Conservation (phyloP, 768 basidiomycete species). For the Xerocomus spinulosus region DNA sequence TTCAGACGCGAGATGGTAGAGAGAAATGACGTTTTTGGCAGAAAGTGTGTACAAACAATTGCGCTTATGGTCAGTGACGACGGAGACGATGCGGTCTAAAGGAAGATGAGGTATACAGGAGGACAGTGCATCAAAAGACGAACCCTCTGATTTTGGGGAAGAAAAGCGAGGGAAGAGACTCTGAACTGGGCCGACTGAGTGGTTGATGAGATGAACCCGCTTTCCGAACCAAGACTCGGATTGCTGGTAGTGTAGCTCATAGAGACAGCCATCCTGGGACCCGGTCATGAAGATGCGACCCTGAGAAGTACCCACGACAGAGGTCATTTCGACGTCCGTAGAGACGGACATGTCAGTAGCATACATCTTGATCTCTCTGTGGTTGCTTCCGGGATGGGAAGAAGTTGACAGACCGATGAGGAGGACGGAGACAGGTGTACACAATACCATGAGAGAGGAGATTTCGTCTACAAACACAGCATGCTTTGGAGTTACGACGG, state of each 20-base stretch:
- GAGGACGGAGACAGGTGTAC: conserved; percentile 77
- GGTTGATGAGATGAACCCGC: conserved; percentile 79
- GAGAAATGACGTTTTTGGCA: conserved; percentile 55
- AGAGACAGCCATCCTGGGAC: conserved; percentile 78
- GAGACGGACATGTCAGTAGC: conserved; percentile 79
- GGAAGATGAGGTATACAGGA: conserved; percentile 4
- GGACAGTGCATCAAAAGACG: conserved; percentile 15
- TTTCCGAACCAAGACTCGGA: conserved; percentile 92
- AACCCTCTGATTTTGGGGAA: conserved; percentile 61
- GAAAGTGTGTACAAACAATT: conserved; percentile 78
- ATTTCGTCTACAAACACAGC: conserved; percentile 93
- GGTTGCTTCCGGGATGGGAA: conserved; percentile 39
- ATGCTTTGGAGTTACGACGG: conserved; percentile 79
- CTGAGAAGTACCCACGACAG: conserved; percentile 70
- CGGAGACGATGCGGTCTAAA: conserved; percentile 64
- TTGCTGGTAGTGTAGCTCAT: conserved; percentile 89
- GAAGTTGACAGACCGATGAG: conserved; percentile 74
- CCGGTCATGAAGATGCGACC: conserved; percentile 93
- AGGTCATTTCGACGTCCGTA: conserved; percentile 81
- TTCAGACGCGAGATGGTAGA: conserved; percentile 61
- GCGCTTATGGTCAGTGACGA: conserved; percentile 64
- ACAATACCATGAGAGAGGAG: conserved; percentile 81
- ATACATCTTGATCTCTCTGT: conserved; percentile 82
- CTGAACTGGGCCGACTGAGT: conserved; percentile 73
- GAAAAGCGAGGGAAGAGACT: conserved; percentile 78